Evolutionary conservation across 768 basidiomycete species (phyloP).

Genomic region (Mycena leptocephala): DNA sequence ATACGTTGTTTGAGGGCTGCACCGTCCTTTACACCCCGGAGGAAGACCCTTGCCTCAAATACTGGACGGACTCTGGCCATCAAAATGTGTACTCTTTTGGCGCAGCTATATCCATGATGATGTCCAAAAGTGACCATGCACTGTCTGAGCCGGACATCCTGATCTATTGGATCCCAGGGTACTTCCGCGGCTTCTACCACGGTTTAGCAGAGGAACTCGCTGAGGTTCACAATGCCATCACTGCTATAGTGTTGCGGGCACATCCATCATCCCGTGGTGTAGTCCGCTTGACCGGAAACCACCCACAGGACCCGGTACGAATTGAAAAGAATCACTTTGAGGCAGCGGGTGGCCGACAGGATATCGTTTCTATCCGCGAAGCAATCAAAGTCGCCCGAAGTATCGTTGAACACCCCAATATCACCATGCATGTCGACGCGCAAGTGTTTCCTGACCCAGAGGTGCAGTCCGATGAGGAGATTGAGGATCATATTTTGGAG

Average conservation of each 20-base stretch:
- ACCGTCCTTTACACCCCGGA: constrained; percentile 39
- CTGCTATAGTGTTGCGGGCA: constrained; percentile 43
- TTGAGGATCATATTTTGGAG: constrained; percentile 44
- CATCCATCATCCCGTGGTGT: constrained; percentile 45
- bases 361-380: constrained; percentile 43
- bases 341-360: constrained; percentile 37
- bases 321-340: constrained; percentile 49
- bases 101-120: constrained; percentile 35
- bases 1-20: constrained; percentile 45
- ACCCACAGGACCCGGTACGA: constrained; percentile 46
- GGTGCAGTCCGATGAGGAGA: constrained; percentile 38
- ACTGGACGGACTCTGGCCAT: constrained; percentile 38
- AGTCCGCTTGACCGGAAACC: constrained; percentile 45
- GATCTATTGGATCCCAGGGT: constrained; percentile 41
- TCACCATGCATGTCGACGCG: constrained; percentile 34
- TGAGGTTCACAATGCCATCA: constrained; percentile 40
- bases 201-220: constrained; percentile 43
- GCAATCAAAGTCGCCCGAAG: constrained; percentile 42
- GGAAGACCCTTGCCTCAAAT: constrained; percentile 45
- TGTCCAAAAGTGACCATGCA: constrained; percentile 35
- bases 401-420: constrained; percentile 30
- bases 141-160: constrained; percentile 43
- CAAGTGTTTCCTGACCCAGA: constrained; percentile 42
- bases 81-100: constrained; percentile 45
- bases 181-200: constrained; percentile 46